Evolutionary conservation across 805 yeast species (phyloP), one percentile per base, ranked within the genome.

Genomic region (Metschnikowia henanensis): DNA sequence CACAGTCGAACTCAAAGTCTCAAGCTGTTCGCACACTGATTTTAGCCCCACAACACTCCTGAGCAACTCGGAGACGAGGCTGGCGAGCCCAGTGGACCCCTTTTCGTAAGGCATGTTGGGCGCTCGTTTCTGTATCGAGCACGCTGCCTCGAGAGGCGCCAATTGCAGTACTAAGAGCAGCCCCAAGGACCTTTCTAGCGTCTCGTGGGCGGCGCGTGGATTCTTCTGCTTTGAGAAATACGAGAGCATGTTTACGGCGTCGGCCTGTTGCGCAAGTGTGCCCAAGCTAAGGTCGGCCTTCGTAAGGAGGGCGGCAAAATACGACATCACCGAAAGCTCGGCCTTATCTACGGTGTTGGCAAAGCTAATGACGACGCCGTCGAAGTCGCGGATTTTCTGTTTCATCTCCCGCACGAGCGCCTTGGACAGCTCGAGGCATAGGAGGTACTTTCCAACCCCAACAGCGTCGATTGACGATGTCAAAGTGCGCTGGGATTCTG

Each of bases 341-440:
- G 86, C 78, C 46, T 73, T 75, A 32, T 70, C 71, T 13, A 87
- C 76, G 4, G 82, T 65, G 26, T 72, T 74, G 21, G 76, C 77
- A 30, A 87, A 68, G 56, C 81, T 82, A 25, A 79, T 77, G 33
- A 80, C 66, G 5, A 89, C 77, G 19, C 95, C 94, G 43, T 76
- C 78, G 56, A 86, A 88, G 43, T 77, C 79, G 41, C 66, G 70
- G 49, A 78, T 63, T 30, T 60, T 64, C 49, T 43, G 64, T 58
- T 54, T 58, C 64, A 79, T 64, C 49, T 72, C 74, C 35, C 66
- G 67, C 42, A 80, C 55, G 49, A 83, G 61, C 43, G 62, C 67
- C 52, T 72, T 72, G 42, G 82, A 67, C 53, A 72, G 65, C 15
- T 43, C 42, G 39, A 70, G 52, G 35, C 65, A 52, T 37, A 56